Conservation (phyloP, 352 stramenopile genomes). For the Globisporangium solare region DNA sequence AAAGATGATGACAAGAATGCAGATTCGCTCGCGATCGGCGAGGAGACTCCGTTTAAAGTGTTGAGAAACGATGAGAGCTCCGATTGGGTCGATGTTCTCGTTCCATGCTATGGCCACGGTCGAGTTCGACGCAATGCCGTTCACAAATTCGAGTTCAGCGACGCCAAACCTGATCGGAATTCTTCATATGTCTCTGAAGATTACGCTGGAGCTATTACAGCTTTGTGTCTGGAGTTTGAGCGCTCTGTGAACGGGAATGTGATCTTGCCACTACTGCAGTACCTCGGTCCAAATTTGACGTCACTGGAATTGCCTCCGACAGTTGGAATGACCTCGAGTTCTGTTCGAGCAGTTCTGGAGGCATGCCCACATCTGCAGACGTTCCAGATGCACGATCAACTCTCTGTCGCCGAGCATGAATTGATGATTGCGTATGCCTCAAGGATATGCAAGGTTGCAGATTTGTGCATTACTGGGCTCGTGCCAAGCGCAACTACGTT, state of each 20-base stretch:
- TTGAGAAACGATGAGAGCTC: neutral
- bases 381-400: conserved; percentile 1
- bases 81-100: conserved; percentile 1
- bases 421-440: neutral
- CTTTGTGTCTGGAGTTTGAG: conserved; percentile 1
- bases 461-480: neutral
- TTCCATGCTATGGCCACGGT: conserved; percentile 9
- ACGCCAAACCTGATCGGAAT: neutral
- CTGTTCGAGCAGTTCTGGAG: conserved; percentile 3
- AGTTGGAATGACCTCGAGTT: neutral
- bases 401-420: neutral
- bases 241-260: neutral
- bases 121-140: conserved; percentile 3
- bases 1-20: neutral
- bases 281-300: conserved; percentile 9
- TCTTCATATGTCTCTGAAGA: neutral
- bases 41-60: conserved; percentile 1
- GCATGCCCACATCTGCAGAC: conserved; percentile 1
- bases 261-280: conserved; percentile 7
- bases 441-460: neutral
- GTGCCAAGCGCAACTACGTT: neutral
- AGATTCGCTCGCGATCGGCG: conserved; percentile 1
- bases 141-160: neutral
- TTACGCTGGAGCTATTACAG: conserved; percentile 8
- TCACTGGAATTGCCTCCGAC: neutral